These are phyloP conservation scores for Xenoacremonium recifei DNA, from an alignment of 2,329 filamentous ascomycete species.

Conservation along the genomic window DNA sequence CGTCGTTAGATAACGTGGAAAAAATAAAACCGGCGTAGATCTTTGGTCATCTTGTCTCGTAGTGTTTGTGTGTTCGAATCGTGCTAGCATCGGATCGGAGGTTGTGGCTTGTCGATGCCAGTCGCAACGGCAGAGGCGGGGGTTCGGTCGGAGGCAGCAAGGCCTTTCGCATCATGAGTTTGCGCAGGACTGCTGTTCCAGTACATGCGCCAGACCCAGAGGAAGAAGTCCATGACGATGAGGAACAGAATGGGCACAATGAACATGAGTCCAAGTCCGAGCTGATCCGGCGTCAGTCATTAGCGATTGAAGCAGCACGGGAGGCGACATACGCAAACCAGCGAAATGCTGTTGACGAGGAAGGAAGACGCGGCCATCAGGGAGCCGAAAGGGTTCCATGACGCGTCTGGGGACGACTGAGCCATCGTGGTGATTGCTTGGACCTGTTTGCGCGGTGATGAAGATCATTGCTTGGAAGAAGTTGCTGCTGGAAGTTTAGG, in stretches of 20 bases:
- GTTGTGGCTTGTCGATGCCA: slow-evolving; percentile 19
- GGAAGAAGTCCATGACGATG: slow-evolving; percentile 48
- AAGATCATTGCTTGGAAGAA: slow-evolving; percentile 13
- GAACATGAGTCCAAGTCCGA: slow-evolving; percentile 44
- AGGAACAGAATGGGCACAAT: slow-evolving; percentile 46
- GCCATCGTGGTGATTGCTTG: slow-evolving; percentile 23
- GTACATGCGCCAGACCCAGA: slow-evolving; percentile 52
- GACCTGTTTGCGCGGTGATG: slow-evolving; percentile 15
- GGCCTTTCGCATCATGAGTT: slow-evolving; percentile 13
- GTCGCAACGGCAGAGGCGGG: slow-evolving; percentile 19
- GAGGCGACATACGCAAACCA: slow-evolving; percentile 34
- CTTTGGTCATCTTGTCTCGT: slow-evolving; percentile 4
- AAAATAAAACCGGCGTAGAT: slow-evolving; percentile 17
- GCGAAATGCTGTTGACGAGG: slow-evolving; percentile 36
- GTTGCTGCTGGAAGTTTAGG: not conserved
- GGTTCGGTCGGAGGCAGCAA: slow-evolving; percentile 16
- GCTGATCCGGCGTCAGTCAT: slow-evolving; percentile 28
- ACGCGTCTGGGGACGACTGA: slow-evolving; percentile 17
- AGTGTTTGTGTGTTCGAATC: not conserved
- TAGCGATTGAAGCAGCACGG: slow-evolving; percentile 3
- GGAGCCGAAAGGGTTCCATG: slow-evolving; percentile 25
- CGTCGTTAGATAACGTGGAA: slow-evolving; percentile 12
- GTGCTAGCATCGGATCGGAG: slow-evolving; percentile 14
- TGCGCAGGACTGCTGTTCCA: slow-evolving; percentile 18
- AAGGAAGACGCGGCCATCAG: slow-evolving; percentile 30